These are phyloP conservation scores for Solanum sejunctum DNA, from an alignment of 257 asterid genomes.

Conservation along the genomic window DNA sequence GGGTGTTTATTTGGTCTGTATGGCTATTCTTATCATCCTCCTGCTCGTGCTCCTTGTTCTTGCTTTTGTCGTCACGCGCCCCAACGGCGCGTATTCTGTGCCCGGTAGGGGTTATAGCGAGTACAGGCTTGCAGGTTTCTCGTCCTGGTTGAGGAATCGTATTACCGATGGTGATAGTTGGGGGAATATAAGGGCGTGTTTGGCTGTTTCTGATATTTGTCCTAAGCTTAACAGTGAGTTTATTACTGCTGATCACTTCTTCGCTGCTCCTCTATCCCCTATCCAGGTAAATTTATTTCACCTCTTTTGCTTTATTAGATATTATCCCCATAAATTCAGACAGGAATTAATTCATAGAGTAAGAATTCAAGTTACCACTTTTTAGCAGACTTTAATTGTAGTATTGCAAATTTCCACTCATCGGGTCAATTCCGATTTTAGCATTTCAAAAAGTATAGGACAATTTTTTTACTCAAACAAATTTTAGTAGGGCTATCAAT, in stretches of 20 bases:
- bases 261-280: conserved; percentile 70
- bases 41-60: conserved; percentile 52
- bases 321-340: not conserved
- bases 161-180: conserved; percentile 45
- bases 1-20: conserved; percentile 64
- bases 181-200: conserved; percentile 76
- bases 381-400: no score
- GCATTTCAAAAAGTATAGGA: no score
- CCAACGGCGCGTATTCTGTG: conserved; percentile 42
- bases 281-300: conserved; percentile 39
- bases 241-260: conserved; percentile 53
- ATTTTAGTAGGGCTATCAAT: not conserved
- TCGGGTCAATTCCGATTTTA: no score
- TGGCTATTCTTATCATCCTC: conserved; percentile 78
- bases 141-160: conserved; percentile 71
- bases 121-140: conserved; percentile 59
- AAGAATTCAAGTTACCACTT: not conserved
- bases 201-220: conserved; percentile 60
- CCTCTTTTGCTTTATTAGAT: not conserved
- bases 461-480: no score
- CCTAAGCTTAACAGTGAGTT: conserved; percentile 35
- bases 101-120: conserved; percentile 50
- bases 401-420: no score
- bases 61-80: conserved; percentile 82
- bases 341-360: not conserved